A percentile compares a stretch with the other conserved stretches of the same genome.
Conservation (phyloP, 129 eudicot genomes). For the Ambrosia trifida region DNA sequence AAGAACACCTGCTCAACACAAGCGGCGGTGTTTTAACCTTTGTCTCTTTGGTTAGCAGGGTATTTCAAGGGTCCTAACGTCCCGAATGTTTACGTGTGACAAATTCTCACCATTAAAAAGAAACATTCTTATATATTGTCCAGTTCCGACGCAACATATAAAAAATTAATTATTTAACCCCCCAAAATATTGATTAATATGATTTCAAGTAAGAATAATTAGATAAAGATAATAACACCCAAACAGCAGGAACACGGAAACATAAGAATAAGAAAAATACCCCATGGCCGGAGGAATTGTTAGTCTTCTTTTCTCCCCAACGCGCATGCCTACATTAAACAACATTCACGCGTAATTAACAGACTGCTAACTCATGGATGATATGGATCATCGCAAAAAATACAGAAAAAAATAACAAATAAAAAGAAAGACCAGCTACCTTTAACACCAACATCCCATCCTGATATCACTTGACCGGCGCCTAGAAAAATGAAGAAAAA, state of each 20-base stretch:
- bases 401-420: not conserved
- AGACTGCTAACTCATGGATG: not conserved
- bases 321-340: constrained; percentile 74
- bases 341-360: not conserved
- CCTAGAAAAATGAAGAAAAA: constrained; percentile 38
- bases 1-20: too few relatives aligned
- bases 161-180: too few relatives aligned
- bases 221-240: not conserved
- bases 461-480: constrained; percentile 81
- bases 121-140: too few relatives aligned
- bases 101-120: too few relatives aligned
- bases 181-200: too few relatives aligned
- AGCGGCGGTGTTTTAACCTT: too few relatives aligned
- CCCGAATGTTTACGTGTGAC: too few relatives aligned
- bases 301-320: constrained; percentile 92
- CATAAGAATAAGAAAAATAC: constrained; percentile 35
- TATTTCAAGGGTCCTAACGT: too few relatives aligned
- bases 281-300: constrained; percentile 99
- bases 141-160: too few relatives aligned
- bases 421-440: constrained; percentile 41
- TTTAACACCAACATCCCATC: constrained; percentile 98
- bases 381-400: not conserved
- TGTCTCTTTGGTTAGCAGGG: too few relatives aligned
- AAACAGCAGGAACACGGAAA: not conserved
- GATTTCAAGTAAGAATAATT: too few relatives aligned